These are phyloP conservation scores for Trichaptum fuscoviolaceum DNA, from an alignment of 768 basidiomycete genomes.

Conservation along the genomic window DNA sequence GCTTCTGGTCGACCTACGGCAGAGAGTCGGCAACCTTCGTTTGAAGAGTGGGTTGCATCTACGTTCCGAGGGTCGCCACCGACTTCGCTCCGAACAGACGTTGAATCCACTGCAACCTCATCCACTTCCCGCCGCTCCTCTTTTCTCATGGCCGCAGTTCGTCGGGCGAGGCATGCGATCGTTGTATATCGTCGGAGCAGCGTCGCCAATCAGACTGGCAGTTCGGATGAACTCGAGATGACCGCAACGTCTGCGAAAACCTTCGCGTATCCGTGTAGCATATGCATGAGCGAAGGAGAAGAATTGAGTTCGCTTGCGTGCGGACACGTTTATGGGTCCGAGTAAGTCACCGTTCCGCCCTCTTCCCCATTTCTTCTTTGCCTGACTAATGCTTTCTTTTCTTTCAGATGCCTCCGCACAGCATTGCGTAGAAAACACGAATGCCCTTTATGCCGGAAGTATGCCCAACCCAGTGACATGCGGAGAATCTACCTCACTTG, in stretches of 20 bases:
- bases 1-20: not conserved
- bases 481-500: not conserved
- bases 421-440: not conserved
- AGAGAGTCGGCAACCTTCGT: not conserved
- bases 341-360: not conserved
- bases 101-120: not conserved
- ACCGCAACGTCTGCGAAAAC: not conserved
- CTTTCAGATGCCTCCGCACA: not conserved
- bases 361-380: not conserved
- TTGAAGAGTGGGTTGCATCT: not conserved
- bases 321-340: not conserved
- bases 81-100: not conserved
- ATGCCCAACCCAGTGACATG: not conserved
- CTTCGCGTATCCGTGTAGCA: not conserved
- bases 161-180: not conserved
- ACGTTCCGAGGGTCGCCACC: not conserved
- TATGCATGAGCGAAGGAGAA: not conserved
- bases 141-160: not conserved
- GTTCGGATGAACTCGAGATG: not conserved
- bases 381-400: not conserved
- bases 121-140: not conserved
- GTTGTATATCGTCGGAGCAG: not conserved
- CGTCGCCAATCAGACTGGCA: not conserved
- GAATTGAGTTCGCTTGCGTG: not conserved
- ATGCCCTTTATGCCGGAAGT: not conserved